Evolutionary conservation across 176 grass and related monocot genomes (phyloP).

Genomic region (Microstegium vimineum): DNA sequence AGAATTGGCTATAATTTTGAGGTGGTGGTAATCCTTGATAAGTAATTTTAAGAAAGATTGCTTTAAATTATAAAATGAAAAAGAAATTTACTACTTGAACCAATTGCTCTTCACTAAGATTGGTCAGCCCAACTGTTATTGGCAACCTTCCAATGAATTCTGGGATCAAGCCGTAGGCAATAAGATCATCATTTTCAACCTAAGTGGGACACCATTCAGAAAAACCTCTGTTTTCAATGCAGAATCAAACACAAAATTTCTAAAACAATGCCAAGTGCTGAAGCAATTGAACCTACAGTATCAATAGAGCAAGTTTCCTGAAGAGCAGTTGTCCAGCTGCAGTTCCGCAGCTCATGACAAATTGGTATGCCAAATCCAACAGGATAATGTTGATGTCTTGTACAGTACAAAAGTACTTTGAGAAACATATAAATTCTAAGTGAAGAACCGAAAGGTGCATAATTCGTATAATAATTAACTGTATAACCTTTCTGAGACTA

Average conservation of each 20-base stretch:
- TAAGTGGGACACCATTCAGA: conserved; percentile 15
- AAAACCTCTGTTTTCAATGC: neutral
- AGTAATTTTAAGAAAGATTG: neutral
- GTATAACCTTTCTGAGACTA: conserved; percentile 56
- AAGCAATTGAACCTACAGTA: conserved; percentile 33
- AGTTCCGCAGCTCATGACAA: conserved; percentile 26
- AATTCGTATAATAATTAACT: neutral
- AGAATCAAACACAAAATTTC: neutral
- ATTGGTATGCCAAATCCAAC: conserved; percentile 60
- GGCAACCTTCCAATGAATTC: conserved; percentile 72
- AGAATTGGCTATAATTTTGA: neutral
- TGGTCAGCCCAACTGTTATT: conserved; percentile 42
- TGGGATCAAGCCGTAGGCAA: conserved; percentile 63
- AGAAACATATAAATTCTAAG: neutral
- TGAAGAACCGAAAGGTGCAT: conserved; percentile 2
- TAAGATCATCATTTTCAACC: conserved; percentile 61
- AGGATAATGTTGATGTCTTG: conserved; percentile 42
- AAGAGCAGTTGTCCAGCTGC: conserved; percentile 29
- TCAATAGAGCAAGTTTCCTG: conserved; percentile 36
- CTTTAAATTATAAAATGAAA: neutral
- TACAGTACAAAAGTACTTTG: conserved; percentile 17
- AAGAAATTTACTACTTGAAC: conserved; percentile 37
- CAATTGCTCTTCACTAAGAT: conserved; percentile 57
- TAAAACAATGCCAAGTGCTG: neutral
- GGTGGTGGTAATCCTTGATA: neutral